Conservation (phyloP, 495 filamentous ascomycete species). For the Aspergillus ostianus region DNA sequence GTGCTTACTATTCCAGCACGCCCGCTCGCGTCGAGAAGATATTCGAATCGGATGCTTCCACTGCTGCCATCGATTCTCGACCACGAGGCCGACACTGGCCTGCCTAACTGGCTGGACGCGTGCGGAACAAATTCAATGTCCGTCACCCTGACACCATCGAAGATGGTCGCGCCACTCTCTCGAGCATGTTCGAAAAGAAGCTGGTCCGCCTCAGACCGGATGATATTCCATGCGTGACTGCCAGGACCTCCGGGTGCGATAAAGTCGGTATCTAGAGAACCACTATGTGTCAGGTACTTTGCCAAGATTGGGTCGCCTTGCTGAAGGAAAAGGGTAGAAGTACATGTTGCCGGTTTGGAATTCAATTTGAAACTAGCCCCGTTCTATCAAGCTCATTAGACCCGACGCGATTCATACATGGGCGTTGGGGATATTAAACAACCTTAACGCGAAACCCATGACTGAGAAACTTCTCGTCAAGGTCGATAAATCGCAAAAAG, state of each 20-base stretch:
- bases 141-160: slow-evolving; percentile 19
- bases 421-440: too few relatives aligned
- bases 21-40: neutral
- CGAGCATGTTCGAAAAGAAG: slow-evolving; percentile 51
- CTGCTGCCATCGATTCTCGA: neutral
- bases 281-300: neutral
- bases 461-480: slow-evolving; percentile 1
- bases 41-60: neutral
- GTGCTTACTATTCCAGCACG: slow-evolving; percentile 13
- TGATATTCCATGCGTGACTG: slow-evolving; percentile 50
- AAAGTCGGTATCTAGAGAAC: slow-evolving; percentile 46
- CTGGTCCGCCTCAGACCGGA: slow-evolving; percentile 53
- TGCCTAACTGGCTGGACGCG: neutral
- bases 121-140: neutral
- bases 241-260: slow-evolving; percentile 39
- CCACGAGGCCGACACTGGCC: neutral
- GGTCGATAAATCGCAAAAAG: slow-evolving; percentile 9
- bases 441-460: slow-evolving; percentile 6
- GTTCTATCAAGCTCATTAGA: neutral
- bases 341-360: slow-evolving; percentile 6
- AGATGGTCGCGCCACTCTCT: slow-evolving; percentile 42
- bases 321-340: neutral
- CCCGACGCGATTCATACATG: too few relatives aligned
- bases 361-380: slow-evolving; percentile 11
- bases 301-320: neutral